These are phyloP conservation scores for Umbellularia californica DNA, from an alignment of 164 flowering plant genomes.

Conservation along the genomic window DNA sequence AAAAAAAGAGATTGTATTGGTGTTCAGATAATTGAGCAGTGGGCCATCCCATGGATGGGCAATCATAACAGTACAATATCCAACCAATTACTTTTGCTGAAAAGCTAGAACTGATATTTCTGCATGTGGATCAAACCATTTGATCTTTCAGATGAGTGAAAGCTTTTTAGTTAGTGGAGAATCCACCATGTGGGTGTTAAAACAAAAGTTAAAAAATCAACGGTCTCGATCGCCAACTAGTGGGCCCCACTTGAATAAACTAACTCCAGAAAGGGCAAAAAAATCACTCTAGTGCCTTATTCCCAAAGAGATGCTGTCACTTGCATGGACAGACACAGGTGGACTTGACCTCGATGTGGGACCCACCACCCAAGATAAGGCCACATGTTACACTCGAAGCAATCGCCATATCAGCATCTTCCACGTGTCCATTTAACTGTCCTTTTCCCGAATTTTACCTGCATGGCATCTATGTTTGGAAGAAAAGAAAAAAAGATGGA, in stretches of 20 bases:
- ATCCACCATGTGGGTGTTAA: no score
- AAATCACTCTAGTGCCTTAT: neutral
- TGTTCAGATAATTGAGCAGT: neutral
- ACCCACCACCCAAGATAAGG: neutral
- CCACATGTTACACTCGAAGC: neutral
- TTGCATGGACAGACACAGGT: neutral
- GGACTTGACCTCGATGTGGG: neutral
- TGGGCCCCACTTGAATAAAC: neutral
- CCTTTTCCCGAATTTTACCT: no score
- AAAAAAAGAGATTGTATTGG: no score
- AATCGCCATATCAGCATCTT: neutral
- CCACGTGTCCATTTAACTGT: neutral
- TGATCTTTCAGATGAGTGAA: no score
- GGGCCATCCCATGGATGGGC: neutral
- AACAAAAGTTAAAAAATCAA: neutral
- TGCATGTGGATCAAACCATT: no score
- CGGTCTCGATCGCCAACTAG: neutral
- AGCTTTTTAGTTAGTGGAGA: no score
- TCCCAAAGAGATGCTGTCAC: neutral
- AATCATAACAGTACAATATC: no score
- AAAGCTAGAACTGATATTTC: no score
- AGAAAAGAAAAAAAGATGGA: no score
- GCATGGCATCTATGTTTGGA: no score
- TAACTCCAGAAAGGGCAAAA: neutral
- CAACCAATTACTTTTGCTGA: no score